A percentile compares a stretch with the other conserved stretches of the same genome.
Conservation (phyloP, 73 alveolate species). For the Paramecium octaurelia region DNA sequence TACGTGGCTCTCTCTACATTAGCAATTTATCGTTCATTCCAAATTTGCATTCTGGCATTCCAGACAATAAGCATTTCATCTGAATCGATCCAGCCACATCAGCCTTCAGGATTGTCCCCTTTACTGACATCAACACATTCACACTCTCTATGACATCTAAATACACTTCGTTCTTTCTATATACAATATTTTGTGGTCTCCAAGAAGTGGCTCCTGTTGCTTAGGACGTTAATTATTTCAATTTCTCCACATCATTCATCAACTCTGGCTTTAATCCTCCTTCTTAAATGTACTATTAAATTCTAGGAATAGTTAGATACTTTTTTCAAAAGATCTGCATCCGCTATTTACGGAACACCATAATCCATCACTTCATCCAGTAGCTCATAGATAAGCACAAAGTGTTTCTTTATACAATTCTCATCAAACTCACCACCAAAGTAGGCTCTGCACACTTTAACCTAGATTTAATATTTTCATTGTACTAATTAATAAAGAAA, state of each 20-base stretch:
- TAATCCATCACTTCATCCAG: conserved; percentile 94
- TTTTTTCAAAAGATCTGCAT: conserved; percentile 85
- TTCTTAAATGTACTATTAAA: conserved; percentile 50
- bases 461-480: background rate
- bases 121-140: conserved; percentile 87
- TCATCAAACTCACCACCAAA: conserved; percentile 87
- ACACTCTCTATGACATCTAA: conserved; percentile 95
- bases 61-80: conserved; percentile 83
- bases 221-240: conserved; percentile 80
- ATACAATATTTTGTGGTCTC: conserved; percentile 90
- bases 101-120: conserved; percentile 89
- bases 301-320: background rate
- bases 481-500: conserved; percentile 68
- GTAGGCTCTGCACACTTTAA: conserved; percentile 83
- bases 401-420: conserved; percentile 80
- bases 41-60: conserved; percentile 98
- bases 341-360: conserved; percentile 91
- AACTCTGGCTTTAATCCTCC: conserved; percentile 59
- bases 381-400: conserved; percentile 87
- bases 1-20: conserved; percentile 70
- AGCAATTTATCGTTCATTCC: conserved; percentile 97
- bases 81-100: conserved; percentile 91
- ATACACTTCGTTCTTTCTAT: conserved; percentile 93
- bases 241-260: conserved; percentile 76
- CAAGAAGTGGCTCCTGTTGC: conserved; percentile 94